Evolutionary conservation across 2,329 filamentous ascomycete genomes (phyloP).

Genomic region (Cordyceps tenuipes): DNA sequence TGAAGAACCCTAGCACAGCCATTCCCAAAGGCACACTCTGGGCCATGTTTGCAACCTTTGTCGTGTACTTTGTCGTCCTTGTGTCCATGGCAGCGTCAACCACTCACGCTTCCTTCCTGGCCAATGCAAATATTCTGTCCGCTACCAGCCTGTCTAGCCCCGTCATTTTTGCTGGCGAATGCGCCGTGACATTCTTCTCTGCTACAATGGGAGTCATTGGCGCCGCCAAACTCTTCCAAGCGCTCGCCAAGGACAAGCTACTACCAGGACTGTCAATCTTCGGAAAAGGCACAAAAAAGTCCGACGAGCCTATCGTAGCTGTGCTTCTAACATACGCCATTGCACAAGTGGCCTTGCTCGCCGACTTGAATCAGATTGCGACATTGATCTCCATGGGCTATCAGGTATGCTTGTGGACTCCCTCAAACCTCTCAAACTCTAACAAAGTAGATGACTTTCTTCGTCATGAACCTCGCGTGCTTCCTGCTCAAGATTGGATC

Average conservation of each 20-base stretch:
- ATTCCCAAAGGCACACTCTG: slow-evolving; percentile 80
- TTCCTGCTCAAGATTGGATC: slow-evolving; percentile 81
- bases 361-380: slow-evolving; percentile 80
- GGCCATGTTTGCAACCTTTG: slow-evolving; percentile 67
- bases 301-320: slow-evolving; percentile 68
- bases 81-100: slow-evolving; percentile 70
- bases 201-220: slow-evolving; percentile 82
- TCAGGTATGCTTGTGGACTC: slow-evolving; percentile 38
- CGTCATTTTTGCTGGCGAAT: slow-evolving; percentile 71
- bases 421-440: slow-evolving; percentile 2
- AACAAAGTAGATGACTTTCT: slow-evolving; percentile 63
- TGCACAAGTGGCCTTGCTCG: slow-evolving; percentile 71
- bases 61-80: slow-evolving; percentile 68
- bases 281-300: slow-evolving; percentile 60
- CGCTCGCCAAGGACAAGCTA: slow-evolving; percentile 69
- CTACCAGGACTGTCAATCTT: slow-evolving; percentile 70
- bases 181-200: slow-evolving; percentile 76
- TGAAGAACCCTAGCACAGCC: slow-evolving; percentile 72
- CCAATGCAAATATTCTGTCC: slow-evolving; percentile 71
- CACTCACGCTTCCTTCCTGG: slow-evolving; percentile 63
- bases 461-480: slow-evolving; percentile 80
- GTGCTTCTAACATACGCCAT: slow-evolving; percentile 68
- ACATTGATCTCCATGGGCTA: slow-evolving; percentile 89
- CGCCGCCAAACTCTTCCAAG: slow-evolving; percentile 76
- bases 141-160: slow-evolving; percentile 68